Evolutionary conservation across 306 rosid species (phyloP).

Genomic region (Citrullus amarus): DNA sequence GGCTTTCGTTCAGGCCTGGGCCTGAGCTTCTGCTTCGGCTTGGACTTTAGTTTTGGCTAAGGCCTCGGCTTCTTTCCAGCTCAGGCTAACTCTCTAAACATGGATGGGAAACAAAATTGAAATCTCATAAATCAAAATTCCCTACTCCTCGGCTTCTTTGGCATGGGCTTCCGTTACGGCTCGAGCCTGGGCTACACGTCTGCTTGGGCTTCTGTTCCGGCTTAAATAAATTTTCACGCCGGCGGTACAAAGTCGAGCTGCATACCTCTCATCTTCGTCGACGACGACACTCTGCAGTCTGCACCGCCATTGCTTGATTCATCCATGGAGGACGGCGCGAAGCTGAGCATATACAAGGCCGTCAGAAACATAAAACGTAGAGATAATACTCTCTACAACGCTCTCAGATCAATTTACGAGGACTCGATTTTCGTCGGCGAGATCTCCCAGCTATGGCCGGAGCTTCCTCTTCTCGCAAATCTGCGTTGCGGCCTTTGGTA

Average conservation of each 20-base stretch:
- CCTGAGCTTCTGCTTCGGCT: background rate
- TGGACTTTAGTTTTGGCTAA: background rate
- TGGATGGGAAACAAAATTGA: too few species aligned
- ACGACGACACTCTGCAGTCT: background rate
- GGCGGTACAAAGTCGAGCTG: background rate
- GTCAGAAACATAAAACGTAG: conserved; percentile 57
- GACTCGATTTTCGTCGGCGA: conserved; percentile 73
- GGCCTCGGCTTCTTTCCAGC: background rate
- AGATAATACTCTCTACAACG: conserved; percentile 70
- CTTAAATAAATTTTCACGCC: background rate
- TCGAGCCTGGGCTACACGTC: background rate
- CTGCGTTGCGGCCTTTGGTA: conserved; percentile 96
- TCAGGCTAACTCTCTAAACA: too few species aligned
- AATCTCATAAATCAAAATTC: too few species aligned
- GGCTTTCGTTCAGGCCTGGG: background rate
- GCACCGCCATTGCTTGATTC: background rate
- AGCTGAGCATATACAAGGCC: conserved; percentile 59
- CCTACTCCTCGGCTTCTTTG: too few species aligned
- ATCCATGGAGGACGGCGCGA: conserved; percentile 30
- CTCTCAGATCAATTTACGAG: conserved; percentile 63
- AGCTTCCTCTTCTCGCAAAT: conserved; percentile 80
- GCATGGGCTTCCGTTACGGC: background rate
- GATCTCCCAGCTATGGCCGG: conserved; percentile 75
- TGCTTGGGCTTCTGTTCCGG: background rate
- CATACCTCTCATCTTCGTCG: background rate